Base-by-base conservation (phyloP, 805 yeast species). In the Cyberlindnera euphorbiiphila region DNA sequence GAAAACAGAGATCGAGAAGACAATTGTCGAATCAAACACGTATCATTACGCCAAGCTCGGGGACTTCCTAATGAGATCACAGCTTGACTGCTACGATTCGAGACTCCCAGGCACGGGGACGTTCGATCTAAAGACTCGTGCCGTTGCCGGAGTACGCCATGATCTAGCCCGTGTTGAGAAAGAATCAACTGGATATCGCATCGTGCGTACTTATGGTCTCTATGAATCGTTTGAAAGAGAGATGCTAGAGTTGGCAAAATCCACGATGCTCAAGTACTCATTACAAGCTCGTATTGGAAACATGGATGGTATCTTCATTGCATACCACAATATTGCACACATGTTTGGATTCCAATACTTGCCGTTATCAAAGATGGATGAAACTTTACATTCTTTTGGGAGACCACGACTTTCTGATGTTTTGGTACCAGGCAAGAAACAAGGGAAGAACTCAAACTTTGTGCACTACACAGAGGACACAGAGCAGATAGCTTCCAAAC, bases 291-390 rank as follows among this genome's bases (percentile, higher is more conserved):
- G 97, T 45, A 84, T 91, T 28, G 98, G 98, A 3, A 79, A 84
- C 51, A 91, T 93, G 98, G 97, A 89, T 60, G 98, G 98, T 6
- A 86, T 93, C 3, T 87, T 85, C 49, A 70, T 91, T 12, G 96
- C 96, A 0, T 91, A 81, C 59, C 98, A 91, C 59, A 91, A 89
- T 57, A 72, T 87, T 35, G 69, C 75, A 21, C 66, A 78, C 32
- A 74, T 89, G 50, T 86, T 91, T 61, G 98, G 97, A 4, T 93
- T 88, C 60, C 91, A 88, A 59, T 91, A 91, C 58, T 57, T 91
- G 20, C 89, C 95, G 1, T 63, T 89, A 34, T 60, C 65, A 2
- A 85, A 79, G 26, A 72, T 91, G 45, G 97, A 91, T 57, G 62
- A 68, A 39, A 65, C 77, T 8, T 65, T 72, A 43, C 87, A 83